Evolutionary conservation across 441 rosid species (phyloP), one percentile per base, ranked within the genome.

Genomic region (Pelargonium myrrhifolium): DNA sequence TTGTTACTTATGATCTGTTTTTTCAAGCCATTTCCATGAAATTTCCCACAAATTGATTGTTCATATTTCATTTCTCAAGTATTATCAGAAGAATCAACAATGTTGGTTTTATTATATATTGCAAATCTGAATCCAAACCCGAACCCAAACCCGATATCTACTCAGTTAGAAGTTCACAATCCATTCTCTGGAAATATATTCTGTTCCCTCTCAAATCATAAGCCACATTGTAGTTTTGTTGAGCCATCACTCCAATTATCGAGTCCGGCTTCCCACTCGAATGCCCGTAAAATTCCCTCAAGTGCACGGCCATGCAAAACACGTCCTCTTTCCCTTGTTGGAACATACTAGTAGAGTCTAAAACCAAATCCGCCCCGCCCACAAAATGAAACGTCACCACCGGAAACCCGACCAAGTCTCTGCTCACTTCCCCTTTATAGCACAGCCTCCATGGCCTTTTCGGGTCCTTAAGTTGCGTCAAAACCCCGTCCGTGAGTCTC

Each of bases 241-340:
- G 71, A 26, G 75, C 79, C 67, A 73, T 64, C 35, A 43, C 6
- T 7, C 82, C 75, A 26, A 70, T 70, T 5, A 65, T 17, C 9
- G 70, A 65, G 56, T 49, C 56, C 15, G 68, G 4, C 21, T 51
- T 24, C 20, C n/a, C 26, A 4, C 4, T 2, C 14, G 3, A 15
- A 14, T 53, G 47, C 1, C 64, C 45, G 26, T 21, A 8, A 17
- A 6, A 18, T n/a, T 59, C 10, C 42, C 63, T 56, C 3, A 71
- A 45, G 7, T 9, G 26, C 4, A 77, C 69, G 20, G 80, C 76
- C 69, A 60, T 65, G 47, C 84, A 77, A 51, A 80, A 71, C 28
- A 6, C 47, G 2, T 42, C 24, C 10, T 45, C 17, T 3, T 18
- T 14, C 9, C 15, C n/a, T 49, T 69, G 70, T 12, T 55, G 9